These are phyloP conservation scores for Mortierella sp. DNA, from an alignment of 371 early-diverging fungal species.

Conservation along the genomic window DNA sequence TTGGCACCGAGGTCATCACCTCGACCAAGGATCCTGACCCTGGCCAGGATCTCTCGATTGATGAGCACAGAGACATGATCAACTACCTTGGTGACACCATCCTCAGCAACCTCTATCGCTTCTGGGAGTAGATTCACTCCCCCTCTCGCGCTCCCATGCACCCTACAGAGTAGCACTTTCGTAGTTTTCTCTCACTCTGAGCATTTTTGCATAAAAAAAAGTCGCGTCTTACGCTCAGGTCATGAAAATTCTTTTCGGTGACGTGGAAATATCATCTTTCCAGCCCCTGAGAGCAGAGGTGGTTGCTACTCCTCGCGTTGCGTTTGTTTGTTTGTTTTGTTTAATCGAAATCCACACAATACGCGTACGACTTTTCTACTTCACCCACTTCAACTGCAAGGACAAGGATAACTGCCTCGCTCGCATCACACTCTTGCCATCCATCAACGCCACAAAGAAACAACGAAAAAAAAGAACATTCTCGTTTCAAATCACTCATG, in stretches of 20 bases:
- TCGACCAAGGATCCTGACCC: not conserved
- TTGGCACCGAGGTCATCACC: conserved; percentile 10
- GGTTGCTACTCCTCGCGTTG: too few species aligned
- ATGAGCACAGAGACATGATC: conserved; percentile 16
- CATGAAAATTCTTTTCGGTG: not conserved
- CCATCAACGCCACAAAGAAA: not conserved
- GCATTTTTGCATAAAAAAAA: not conserved
- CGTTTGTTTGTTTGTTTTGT: not conserved
- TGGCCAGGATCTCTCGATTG: not conserved
- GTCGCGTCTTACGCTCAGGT: not conserved
- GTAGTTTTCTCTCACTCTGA: too few species aligned
- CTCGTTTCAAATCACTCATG: conserved; percentile 5
- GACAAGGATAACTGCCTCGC: not conserved
- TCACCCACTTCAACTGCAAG: not conserved
- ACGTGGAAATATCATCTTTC: not conserved
- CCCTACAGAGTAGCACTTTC: too few species aligned
- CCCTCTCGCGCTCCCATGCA: too few species aligned
- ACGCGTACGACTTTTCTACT: not conserved
- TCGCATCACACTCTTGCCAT: not conserved
- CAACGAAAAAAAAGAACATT: not conserved
- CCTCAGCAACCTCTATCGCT: conserved; percentile 10
- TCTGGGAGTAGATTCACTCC: conserved; percentile 6
- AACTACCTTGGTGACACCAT: conserved; percentile 26
- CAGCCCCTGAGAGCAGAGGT: not conserved
- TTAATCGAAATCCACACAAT: too few species aligned